A percentile compares a stretch with the other conserved stretches of the same genome.
Conservation (phyloP, 331 rosid genomes). For the Prunus yedoensis region DNA sequence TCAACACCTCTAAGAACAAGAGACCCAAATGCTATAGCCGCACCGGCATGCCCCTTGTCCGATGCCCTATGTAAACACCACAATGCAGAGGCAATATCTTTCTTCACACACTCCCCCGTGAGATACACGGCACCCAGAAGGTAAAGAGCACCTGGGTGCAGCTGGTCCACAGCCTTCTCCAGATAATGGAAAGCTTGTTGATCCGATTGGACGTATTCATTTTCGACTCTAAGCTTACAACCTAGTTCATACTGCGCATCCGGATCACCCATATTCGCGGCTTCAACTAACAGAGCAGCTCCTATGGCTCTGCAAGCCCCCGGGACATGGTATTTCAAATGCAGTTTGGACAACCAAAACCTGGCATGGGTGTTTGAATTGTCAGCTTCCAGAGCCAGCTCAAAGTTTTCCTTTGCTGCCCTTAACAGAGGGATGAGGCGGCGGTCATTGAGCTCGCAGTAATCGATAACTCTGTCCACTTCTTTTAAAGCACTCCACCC, state of each 20-base stretch:
- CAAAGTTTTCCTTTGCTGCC: slow-evolving; percentile 89
- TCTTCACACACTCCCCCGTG: slow-evolving; percentile 84
- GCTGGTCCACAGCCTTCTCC: slow-evolving; percentile 95
- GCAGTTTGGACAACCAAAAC: slow-evolving; percentile 83
- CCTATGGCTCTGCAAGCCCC: slow-evolving; percentile 78
- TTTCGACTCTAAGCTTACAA: slow-evolving; percentile 79
- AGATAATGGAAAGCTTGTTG: slow-evolving; percentile 88
- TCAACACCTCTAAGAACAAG: slow-evolving; percentile 87
- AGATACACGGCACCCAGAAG: slow-evolving; percentile 87
- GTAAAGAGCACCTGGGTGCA: slow-evolving; percentile 94
- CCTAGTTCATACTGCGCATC: slow-evolving; percentile 89
- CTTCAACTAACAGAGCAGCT: slow-evolving; percentile 83
- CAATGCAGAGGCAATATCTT: slow-evolving; percentile 71
- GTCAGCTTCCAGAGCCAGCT: slow-evolving; percentile 88
- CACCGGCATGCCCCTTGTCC: slow-evolving; percentile 95
- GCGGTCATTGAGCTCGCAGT: slow-evolving; percentile 68
- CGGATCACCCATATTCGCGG: slow-evolving; percentile 87
- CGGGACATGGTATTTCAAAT: slow-evolving; percentile 89
- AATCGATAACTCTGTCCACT: slow-evolving; percentile 87
- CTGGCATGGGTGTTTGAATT: slow-evolving; percentile 79
- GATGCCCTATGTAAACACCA: slow-evolving; percentile 96
- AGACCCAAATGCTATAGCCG: slow-evolving; percentile 91
- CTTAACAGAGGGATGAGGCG: slow-evolving; percentile 82
- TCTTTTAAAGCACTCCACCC: slow-evolving; percentile 86
- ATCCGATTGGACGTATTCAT: slow-evolving; percentile 73